Percentiles rank a stretch among this genome's conserved stretches.
These are phyloP conservation scores for Bauhinia variegata DNA, from an alignment of 306 rosid genomes.

Conservation along the genomic window DNA sequence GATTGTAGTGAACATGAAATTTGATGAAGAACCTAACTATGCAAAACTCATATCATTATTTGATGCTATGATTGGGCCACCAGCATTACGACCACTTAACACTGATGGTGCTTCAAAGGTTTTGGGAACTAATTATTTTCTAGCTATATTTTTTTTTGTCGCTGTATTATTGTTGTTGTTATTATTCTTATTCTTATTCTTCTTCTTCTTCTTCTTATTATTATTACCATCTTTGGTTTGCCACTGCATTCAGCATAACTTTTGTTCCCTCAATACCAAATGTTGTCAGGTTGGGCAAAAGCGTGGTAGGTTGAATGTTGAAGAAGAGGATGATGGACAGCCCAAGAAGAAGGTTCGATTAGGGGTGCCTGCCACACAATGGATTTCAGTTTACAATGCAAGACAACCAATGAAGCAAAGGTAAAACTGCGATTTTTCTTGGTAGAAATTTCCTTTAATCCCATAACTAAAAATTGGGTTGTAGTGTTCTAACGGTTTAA, in stretches of 20 bases:
- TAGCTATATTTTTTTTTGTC: background rate
- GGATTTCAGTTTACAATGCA: conserved; percentile 95
- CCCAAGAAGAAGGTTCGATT: conserved; percentile 88
- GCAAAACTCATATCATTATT: conserved; percentile 78
- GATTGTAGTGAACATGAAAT: conserved; percentile 90
- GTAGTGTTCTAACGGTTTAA: too few species aligned
- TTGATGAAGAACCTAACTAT: conserved; percentile 96
- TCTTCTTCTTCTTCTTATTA: too few species aligned
- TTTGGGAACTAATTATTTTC: background rate
- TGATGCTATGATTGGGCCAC: conserved; percentile 82
- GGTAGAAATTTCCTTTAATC: conserved; percentile 5
- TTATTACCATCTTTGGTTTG: background rate
- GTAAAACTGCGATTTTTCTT: conserved; percentile 41
- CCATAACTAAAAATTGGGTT: background rate
- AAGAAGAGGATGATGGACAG: conserved; percentile 86
- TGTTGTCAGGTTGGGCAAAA: conserved; percentile 91
- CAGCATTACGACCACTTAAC: conserved; percentile 81
- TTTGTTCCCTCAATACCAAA: conserved; percentile 2
- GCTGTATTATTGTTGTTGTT: background rate
- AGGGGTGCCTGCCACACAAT: conserved; percentile 93
- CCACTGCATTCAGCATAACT: conserved; percentile 6
- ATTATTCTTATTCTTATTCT: too few species aligned
- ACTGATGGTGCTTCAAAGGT: conserved; percentile 97
- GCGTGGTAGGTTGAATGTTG: conserved; percentile 77
- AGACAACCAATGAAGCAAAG: conserved; percentile 95